Base-by-base conservation (phyloP, 2,329 filamentous ascomycete genomes). In the Epicoccum nigrum region DNA sequence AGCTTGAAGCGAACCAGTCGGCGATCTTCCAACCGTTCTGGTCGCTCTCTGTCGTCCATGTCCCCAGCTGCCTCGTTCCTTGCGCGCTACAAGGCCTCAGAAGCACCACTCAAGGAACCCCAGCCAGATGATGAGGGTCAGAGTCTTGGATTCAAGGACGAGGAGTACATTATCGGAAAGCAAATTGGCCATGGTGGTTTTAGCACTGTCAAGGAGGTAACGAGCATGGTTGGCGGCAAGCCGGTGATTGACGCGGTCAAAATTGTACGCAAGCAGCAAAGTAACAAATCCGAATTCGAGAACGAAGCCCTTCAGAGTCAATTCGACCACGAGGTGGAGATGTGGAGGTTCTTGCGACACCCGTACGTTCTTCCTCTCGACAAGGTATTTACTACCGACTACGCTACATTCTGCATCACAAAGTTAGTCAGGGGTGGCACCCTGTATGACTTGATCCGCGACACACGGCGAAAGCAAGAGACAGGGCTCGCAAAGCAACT, bases 341-440 rank as follows among this genome's bases (percentile, higher is more conserved):
- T 88, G 32, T 88, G 86, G 86, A 80, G 86, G 37, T 85, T 84
- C 61, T 73, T 88, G 34, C 80, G 80, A 47, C 84, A 88, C 62
- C 79, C 78, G 1, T 81, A 87, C 63, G 81, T 88, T 39, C 71
- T 88, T 23, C 80, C 82, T 0, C 76, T 88, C 7, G 78, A 86
- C 51, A 79, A 82, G 4, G 85, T 87, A 16, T 87, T 86, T 67
- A 84, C 86, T 57, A 86, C 84, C 12, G 82, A 86, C 37, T 86
- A 82, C 62, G 85, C 85, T n/a, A 87, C 85, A 0, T 88, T 86
- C 57, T 87, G 85, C 64, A 86, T 88, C 66, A 88, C 85, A 48
- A 82, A 82, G 50, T 71, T 87, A 47, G 84, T 83, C 57, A 80
- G 81, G 23, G 84, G 84, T 32, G 86, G 86, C 2, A 87, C 84